These are phyloP conservation scores for Beta macrorhiza DNA, from an alignment of 179 eudicot species.

Conservation along the genomic window DNA sequence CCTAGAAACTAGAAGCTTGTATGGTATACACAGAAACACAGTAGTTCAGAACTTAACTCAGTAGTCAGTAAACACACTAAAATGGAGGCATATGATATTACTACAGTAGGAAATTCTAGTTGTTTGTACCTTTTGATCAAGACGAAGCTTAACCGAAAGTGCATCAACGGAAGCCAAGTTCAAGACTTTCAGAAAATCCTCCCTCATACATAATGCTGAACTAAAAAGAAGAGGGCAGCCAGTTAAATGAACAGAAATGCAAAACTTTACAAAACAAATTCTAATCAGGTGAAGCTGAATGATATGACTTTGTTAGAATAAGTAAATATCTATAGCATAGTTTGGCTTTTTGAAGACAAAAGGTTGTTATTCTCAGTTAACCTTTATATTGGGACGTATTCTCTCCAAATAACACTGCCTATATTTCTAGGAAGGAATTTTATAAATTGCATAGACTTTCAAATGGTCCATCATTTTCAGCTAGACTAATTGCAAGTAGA, in stretches of 20 bases:
- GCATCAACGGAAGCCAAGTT: conserved; percentile 53
- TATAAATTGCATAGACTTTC: neutral
- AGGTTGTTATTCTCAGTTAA: neutral
- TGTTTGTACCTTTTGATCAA: conserved; percentile 57
- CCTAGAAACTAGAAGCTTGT: no score
- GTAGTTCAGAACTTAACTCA: no score
- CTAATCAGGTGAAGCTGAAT: neutral
- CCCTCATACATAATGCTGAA: conserved; percentile 64
- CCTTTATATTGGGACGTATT: neutral
- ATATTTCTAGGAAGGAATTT: no score
- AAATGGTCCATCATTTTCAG: neutral
- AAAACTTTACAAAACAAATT: neutral
- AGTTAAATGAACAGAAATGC: conserved; percentile 22
- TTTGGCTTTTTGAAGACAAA: neutral
- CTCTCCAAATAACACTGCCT: neutral
- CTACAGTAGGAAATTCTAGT: neutral
- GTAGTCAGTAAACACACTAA: no score
- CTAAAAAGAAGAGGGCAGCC: conserved; percentile 37
- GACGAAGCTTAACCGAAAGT: conserved; percentile 61
- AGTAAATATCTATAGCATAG: neutral
- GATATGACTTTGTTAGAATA: neutral
- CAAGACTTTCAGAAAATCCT: conserved; percentile 67
- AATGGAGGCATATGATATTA: neutral
- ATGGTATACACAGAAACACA: no score
- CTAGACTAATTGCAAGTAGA: neutral